Percentiles rank a stretch among this genome's conserved stretches.
Conservation (phyloP, 371 early-diverging fungal species). For the Haplosporangium sp. region DNA sequence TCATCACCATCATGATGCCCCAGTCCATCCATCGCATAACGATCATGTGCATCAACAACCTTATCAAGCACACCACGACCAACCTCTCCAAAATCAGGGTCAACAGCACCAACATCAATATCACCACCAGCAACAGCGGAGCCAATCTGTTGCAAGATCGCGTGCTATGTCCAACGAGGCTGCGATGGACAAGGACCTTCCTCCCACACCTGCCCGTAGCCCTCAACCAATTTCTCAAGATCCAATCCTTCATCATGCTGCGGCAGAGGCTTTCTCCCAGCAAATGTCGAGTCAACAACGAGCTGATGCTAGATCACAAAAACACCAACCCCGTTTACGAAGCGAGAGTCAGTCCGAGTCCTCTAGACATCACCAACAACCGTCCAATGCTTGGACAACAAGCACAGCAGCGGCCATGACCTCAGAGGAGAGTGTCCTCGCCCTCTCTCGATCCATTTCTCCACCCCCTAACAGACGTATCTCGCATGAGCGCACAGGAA, state of each 20-base stretch:
- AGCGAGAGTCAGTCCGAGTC: constrained; percentile 36
- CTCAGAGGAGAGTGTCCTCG: constrained; percentile 21
- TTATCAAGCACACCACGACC: constrained; percentile 15
- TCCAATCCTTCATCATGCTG: neutral
- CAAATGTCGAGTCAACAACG: constrained; percentile 1
- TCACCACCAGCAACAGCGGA: constrained; percentile 24
- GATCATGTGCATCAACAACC: neutral
- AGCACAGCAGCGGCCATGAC: constrained; percentile 1
- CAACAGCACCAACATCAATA: constrained; percentile 9
- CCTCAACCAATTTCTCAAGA: constrained; percentile 1
- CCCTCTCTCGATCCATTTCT: constrained; percentile 24
- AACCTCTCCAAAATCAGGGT: constrained; percentile 16
- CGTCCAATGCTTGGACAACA: neutral
- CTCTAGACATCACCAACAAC: constrained; percentile 10
- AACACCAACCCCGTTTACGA: constrained; percentile 18
- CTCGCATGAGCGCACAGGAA: constrained; percentile 24
- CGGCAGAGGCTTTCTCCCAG: neutral
- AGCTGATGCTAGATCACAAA: constrained; percentile 9
- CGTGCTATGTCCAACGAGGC: constrained; percentile 23
- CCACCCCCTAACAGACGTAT: constrained; percentile 5
- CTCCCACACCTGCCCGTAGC: constrained; percentile 31
- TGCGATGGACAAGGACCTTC: constrained; percentile 29
- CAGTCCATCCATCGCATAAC: neutral
- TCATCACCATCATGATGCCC: neutral
- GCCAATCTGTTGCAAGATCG: neutral